phyloP scores from a whole-genome alignment of 495 filamentous ascomycete species.

The Stereocaulon alpinum region DNA sequence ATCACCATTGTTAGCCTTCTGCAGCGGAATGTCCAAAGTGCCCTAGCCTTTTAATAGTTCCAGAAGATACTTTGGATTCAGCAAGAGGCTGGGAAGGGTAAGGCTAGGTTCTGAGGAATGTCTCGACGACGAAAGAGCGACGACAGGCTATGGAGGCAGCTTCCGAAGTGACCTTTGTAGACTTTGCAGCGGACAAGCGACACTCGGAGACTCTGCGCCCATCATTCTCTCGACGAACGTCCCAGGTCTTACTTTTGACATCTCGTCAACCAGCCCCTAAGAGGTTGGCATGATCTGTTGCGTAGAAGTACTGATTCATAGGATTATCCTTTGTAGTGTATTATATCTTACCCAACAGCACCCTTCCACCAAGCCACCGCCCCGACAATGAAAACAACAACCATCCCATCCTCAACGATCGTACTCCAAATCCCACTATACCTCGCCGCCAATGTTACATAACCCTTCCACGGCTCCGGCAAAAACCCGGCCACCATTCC shows the following conservation, averaged over 20 bases:
- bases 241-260: too few species aligned
- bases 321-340: neutral
- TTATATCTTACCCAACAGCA: slow-evolving; percentile 3
- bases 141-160: too few species aligned
- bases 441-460: slow-evolving; percentile 47
- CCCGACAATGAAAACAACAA: slow-evolving; percentile 70
- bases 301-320: neutral
- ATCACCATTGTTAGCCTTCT: neutral
- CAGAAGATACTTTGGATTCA: too few species aligned
- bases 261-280: too few species aligned
- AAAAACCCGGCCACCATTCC: slow-evolving; percentile 50
- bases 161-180: too few species aligned
- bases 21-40: neutral
- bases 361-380: slow-evolving; percentile 40
- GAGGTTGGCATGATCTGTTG: too few species aligned
- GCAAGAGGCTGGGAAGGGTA: too few species aligned
- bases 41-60: neutral
- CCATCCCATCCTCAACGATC: slow-evolving; percentile 52
- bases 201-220: too few species aligned
- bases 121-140: too few species aligned
- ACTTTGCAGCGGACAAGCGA: too few species aligned
- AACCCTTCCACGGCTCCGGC: slow-evolving; percentile 45
- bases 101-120: too few species aligned
- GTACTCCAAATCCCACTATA: slow-evolving; percentile 61
- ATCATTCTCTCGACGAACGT: too few species aligned